Percentiles rank a stretch among this genome's conserved stretches.
Conservation (phyloP, 148 eudicot genomes). For the Silene uniflora region DNA sequence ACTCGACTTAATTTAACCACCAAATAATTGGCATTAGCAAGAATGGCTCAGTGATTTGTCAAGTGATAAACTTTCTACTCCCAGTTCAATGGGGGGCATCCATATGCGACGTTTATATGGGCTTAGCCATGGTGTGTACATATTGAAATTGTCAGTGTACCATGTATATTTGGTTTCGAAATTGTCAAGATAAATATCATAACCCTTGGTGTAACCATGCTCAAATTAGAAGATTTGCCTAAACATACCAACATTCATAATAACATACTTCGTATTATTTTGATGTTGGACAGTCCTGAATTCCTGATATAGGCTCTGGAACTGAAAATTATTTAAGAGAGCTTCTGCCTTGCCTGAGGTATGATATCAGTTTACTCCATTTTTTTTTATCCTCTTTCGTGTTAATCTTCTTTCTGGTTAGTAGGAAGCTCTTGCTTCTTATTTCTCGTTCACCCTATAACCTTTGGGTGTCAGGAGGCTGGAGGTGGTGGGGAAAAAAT, state of each 20-base stretch:
- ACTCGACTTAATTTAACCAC: too few species aligned
- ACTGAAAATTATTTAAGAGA: not conserved
- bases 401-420: not conserved
- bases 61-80: too few species aligned
- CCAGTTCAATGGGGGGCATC: too few species aligned
- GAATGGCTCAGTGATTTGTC: too few species aligned
- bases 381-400: not conserved
- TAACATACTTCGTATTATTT: not conserved
- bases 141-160: not conserved
- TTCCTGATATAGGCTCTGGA: not conserved
- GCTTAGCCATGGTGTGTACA: not conserved
- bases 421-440: not conserved
- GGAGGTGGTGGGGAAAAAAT: not conserved
- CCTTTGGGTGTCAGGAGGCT: not conserved
- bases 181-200: not conserved
- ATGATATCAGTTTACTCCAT: not conserved
- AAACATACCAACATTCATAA: not conserved
- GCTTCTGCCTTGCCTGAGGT: constrained; percentile 3
- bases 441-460: not conserved
- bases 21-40: too few species aligned
- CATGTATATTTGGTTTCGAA: not conserved
- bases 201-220: not conserved
- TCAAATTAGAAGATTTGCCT: not conserved
- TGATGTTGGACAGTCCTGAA: not conserved
- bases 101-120: too few species aligned